Evolutionary conservation across 352 stramenopile species (phyloP).

Genomic region (Phytophthora podocarpi): DNA sequence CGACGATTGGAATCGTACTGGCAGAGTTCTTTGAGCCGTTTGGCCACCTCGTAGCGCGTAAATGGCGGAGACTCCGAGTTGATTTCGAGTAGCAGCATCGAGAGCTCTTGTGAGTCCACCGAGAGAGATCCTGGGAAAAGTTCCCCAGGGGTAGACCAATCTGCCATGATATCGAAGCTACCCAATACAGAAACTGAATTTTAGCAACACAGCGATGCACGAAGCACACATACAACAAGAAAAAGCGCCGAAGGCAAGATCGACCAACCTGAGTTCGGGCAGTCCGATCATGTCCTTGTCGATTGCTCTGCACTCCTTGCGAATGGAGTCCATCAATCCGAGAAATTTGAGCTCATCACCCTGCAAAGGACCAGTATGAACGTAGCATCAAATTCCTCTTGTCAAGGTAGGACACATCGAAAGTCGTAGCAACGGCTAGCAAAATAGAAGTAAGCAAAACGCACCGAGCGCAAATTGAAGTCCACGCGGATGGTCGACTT

Average conservation of each 20-base stretch:
- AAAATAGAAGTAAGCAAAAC: constrained; percentile 12
- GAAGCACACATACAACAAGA: constrained; percentile 20
- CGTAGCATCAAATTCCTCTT: constrained; percentile 26
- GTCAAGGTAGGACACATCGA: background rate
- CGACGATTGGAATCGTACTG: constrained; percentile 57
- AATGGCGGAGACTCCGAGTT: constrained; percentile 50
- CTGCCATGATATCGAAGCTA: constrained; percentile 75
- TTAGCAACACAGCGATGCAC: constrained; percentile 16
- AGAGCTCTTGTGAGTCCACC: constrained; percentile 56
- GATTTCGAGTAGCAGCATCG: constrained; percentile 66
- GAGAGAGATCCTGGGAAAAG: constrained; percentile 49
- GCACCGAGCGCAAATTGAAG: constrained; percentile 70
- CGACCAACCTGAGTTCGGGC: constrained; percentile 64
- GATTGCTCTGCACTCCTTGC: constrained; percentile 60
- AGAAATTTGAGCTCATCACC: constrained; percentile 74
- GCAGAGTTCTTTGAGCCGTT: constrained; percentile 79
- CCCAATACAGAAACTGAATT: constrained; percentile 16
- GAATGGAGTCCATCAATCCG: constrained; percentile 65
- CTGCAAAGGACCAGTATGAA: constrained; percentile 30
- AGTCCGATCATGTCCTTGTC: constrained; percentile 67
- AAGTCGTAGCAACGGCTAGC: background rate
- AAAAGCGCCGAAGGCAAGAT: constrained; percentile 8
- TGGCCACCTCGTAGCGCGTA: constrained; percentile 70
- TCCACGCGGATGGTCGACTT: constrained; percentile 67
- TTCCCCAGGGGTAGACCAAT: constrained; percentile 57